A percentile compares a stretch with the other conserved stretches of the same genome.
Conservation (phyloP, 2,329 filamentous ascomycete genomes). For the Fusarium lateritium region DNA sequence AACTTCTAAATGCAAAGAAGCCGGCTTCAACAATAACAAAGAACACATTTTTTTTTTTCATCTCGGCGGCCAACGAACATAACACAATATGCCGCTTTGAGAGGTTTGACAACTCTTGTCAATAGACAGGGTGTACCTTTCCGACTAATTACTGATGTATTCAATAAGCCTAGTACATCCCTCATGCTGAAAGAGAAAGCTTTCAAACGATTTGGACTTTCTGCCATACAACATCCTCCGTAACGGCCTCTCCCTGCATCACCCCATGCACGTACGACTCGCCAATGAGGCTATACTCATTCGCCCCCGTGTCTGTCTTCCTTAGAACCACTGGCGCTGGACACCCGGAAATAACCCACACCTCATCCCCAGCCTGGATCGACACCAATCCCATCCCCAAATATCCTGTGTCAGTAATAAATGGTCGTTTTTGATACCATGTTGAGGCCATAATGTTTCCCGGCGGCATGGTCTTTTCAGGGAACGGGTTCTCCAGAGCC, state of each 20-base stretch:
- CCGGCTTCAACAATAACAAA: no score
- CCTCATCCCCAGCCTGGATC: neutral
- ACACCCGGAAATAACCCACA: neutral
- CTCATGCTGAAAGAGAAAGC: no score
- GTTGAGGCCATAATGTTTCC: neutral
- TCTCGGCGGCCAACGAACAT: no score
- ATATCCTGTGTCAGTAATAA: neutral
- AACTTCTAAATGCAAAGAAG: no score
- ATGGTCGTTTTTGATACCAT: accelerated
- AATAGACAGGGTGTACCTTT: no score
- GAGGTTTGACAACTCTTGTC: no score
- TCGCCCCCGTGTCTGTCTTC: accelerated
- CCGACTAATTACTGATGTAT: no score
- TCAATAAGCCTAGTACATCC: no score
- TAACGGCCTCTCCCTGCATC: constrained; percentile 12
- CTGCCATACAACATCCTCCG: neutral
- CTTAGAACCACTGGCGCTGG: neutral
- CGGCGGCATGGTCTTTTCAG: neutral
- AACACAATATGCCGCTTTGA: no score
- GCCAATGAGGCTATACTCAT: neutral
- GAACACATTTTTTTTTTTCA: no score
- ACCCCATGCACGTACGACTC: constrained; percentile 2
- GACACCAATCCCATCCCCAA: neutral
- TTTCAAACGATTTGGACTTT: neutral
- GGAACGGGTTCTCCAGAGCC: neutral